Evolutionary conservation across 2,329 filamentous ascomycete genomes (phyloP), one percentile per base, ranked within the genome.

Genomic region (Triangularia setosa): DNA sequence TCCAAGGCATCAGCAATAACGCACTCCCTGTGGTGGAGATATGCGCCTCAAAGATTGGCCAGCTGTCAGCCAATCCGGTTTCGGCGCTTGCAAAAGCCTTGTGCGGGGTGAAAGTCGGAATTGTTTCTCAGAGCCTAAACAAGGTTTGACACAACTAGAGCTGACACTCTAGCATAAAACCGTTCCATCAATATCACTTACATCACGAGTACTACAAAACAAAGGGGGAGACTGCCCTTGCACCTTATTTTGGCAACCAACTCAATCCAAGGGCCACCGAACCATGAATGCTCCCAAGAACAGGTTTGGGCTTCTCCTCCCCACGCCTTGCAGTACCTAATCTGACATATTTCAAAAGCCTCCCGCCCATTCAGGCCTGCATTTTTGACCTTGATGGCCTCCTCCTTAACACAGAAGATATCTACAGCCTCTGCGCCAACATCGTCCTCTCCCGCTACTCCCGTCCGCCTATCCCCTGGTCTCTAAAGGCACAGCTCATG

Each of bases 331-430:
- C 35, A 18, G 8, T 18, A 44, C 4, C 40, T 48, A 48, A 48
- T 21, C 7, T 40, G 4, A 40, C n/a, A 48, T 4, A 9, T 9
- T 5, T 21, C 24, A 55, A 25, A 14, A 28, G 11, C 53, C 4
- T 92, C 76, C 90, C 91, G 27, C 87, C 89, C 58, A 84, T 97
- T 65, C 86, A 92, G 71, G 94, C 93, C 69, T 97, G 93, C 78
- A 88, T 98, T 69, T 98, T 98, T 77, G 95, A 98, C 81, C 96
- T 98, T 92, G 95, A 98, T 78, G 94, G 94, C 67, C 88, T 98
- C 48, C 86, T 98, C 30, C 90, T 98, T 75, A 88, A 98, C 78
- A 92, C 91, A 28, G 95, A 98, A 81, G 94, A 98, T 72, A 78
- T 87, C 66, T 97, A 97, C 82, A 94, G 91, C 0, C 75, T 84